Base-by-base conservation (phyloP, 2,329 filamentous ascomycete species). In the Teratosphaeriaceae sp. region DNA sequence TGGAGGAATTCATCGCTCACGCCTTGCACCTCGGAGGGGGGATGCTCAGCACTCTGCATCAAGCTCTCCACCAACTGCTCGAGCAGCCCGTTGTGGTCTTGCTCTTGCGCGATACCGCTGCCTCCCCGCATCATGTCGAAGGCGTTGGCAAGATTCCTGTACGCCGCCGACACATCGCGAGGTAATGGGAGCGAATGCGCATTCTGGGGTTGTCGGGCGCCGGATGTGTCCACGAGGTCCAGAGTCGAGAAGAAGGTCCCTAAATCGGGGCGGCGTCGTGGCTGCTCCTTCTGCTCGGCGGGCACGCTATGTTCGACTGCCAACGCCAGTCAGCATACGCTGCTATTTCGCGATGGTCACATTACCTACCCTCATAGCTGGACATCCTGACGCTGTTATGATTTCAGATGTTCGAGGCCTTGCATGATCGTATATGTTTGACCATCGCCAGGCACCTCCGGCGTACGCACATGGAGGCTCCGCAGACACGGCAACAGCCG, bases 191-290 rank as follows among this genome's bases (percentile, higher is more conserved):
- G 60, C 1, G 79, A 75, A 60, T 81, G 65, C n/a, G 68, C 66
- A 54, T 80, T 76, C 42, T 71, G 69, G 38, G 64, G 62, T 20
- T 56, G 55, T 33, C 73, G 74, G 20, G 66, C 52, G 56, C 74
- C 70, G 22, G 71, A 74, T 7, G 74, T 78, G 47, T 74, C 71
- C 22, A 73, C 66, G 44, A 79, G 72, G 53, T 80, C 75, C 46
- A 82, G 74, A 34, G 75, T 74, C 44, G 73, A 71, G 66, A 81
- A 81, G 69, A 83, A 82, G 54, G 78, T 79, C 30, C 74, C 78
- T 30, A 82, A 72, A 59, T 83, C 79, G 21, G 79, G 79, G 40
- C 78, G 74, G 49, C 76, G 76, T 15, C 64, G 64, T 41, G 61
- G 51, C 31, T 44, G 43, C 58, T 41, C 38, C 22, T 61, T 44